These are phyloP conservation scores for Aspergillus pseudonomiae DNA, from an alignment of 2,329 filamentous ascomycete species.

Conservation along the genomic window DNA sequence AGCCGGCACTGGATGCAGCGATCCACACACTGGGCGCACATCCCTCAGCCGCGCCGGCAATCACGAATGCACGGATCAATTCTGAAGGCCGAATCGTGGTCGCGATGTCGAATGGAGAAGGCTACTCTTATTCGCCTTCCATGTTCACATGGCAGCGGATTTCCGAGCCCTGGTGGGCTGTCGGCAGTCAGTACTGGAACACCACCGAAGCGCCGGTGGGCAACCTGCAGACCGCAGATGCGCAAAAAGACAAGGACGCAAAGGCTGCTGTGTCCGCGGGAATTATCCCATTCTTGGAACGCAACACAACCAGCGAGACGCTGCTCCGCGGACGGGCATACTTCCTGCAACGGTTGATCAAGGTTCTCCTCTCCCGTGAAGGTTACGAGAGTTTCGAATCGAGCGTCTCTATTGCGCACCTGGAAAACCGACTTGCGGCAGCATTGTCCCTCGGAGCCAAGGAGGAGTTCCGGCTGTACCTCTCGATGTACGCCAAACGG, in stretches of 20 bases:
- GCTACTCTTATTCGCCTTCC: slow-evolving; percentile 81
- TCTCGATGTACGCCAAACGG: slow-evolving; percentile 98
- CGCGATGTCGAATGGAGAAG: slow-evolving; percentile 92
- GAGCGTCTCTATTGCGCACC: slow-evolving; percentile 86
- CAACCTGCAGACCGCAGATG: slow-evolving; percentile 72
- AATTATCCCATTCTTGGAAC: slow-evolving; percentile 89
- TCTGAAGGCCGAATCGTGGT: slow-evolving; percentile 82
- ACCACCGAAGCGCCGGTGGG: slow-evolving; percentile 89
- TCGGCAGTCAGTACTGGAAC: slow-evolving; percentile 98
- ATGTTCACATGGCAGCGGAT: slow-evolving; percentile 94
- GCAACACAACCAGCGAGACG: slow-evolving; percentile 92
- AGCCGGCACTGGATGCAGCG: slow-evolving; percentile 85
- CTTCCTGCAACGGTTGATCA: slow-evolving; percentile 87
- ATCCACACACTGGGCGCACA: slow-evolving; percentile 77
- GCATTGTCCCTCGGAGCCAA: slow-evolving; percentile 80
- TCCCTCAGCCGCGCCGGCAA: slow-evolving; percentile 75
- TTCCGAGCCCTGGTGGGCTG: slow-evolving; percentile 98
- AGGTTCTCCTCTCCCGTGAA: slow-evolving; percentile 81
- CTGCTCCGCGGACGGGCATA: slow-evolving; percentile 90
- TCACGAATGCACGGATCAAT: slow-evolving; percentile 91
- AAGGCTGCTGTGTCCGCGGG: slow-evolving; percentile 74
- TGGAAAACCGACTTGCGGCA: slow-evolving; percentile 92
- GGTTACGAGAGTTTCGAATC: slow-evolving; percentile 92
- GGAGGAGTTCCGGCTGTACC: slow-evolving; percentile 90
- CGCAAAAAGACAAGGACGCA: slow-evolving; percentile 59